phyloP scores from a whole-genome alignment of 1,139 yeast genomes.

The Geotrichum reessii region DNA sequence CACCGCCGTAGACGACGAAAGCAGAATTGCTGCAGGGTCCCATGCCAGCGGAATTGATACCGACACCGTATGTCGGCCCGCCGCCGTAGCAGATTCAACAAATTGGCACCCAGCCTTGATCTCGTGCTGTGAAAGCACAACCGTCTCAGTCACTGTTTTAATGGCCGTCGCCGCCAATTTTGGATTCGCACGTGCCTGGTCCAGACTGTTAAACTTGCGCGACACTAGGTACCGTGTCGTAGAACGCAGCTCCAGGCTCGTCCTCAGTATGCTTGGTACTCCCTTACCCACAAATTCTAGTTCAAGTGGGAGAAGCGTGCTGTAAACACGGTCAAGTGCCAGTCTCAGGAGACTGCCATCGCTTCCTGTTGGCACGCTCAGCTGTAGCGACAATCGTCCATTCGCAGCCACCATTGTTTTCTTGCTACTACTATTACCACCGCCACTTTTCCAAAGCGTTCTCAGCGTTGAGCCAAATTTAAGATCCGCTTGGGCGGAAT shows the following conservation, averaged over 20 bases:
- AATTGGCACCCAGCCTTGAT: neutral
- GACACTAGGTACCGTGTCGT: neutral
- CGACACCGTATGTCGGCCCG: neutral
- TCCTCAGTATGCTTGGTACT: neutral
- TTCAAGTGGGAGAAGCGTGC: conserved; percentile 1
- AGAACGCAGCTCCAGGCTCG: neutral
- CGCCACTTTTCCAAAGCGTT: neutral
- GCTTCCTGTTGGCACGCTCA: neutral
- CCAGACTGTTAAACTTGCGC: neutral
- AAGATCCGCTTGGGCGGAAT: neutral
- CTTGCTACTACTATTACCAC: neutral
- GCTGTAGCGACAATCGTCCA: neutral
- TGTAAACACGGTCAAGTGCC: neutral
- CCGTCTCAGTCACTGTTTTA: neutral
- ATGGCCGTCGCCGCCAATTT: neutral
- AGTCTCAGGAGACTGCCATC: neutral
- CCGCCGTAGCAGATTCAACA: neutral
- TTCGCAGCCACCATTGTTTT: neutral
- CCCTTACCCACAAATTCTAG: neutral
- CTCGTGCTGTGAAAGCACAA: neutral
- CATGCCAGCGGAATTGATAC: neutral
- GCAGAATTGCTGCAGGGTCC: neutral
- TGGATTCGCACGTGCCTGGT: neutral
- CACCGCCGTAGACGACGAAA: neutral
- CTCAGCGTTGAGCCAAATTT: neutral